Base-by-base conservation (phyloP, 2,329 filamentous ascomycete species). In the Thermomyces lanuginosus region DNA sequence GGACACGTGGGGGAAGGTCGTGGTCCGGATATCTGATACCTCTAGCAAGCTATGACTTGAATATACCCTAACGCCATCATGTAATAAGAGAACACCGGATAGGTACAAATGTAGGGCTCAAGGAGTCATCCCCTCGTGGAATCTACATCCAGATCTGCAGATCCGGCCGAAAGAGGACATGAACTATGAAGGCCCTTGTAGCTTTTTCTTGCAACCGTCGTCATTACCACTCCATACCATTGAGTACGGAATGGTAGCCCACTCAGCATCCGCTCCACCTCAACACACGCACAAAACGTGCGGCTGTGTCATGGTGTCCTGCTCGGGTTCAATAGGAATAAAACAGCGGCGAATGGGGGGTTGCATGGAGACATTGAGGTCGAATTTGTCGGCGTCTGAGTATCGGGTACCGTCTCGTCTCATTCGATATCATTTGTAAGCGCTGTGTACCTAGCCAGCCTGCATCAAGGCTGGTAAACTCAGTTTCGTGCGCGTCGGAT, bases 1-100 rank as follows among this genome's bases (percentile, higher is more conserved):
- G 33, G 79, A 77, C 26, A 92, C 83, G 1, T 95, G 86, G 86
- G 86, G 86, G 0, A 95, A 95, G 64, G 86, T 95, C 1, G 81
- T 93, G 1, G 75, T 93, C 11, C 81, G 81, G 55, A 63, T 95
- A 21, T 73, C 76, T 1, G 78, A 83, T 40, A 63, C 70, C 3
- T 21, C 11, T 6, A 27, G 24, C 16, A 26, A 16, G 16, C 17
- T 30, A 14, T 32, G 20, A 18, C 8, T 9, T 12, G 10, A 21
- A 16, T 7, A 30, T 13, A 31, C 22, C 24, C 19, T 27, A 12
- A 24, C 16, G 8, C 25, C 12, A 16, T 17, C 6, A n/a, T 12
- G 12, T 33, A 23, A 21, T 32, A 28, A 21, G 30, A 5, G 14
- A 25, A 5, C n/a, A n/a, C n/a, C 6, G 23, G n/a, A 26, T 27